Percentiles rank a stretch among this genome's conserved stretches.
phyloP scores from a whole-genome alignment of 768 basidiomycete genomes.

The Amanita fuliginea region DNA sequence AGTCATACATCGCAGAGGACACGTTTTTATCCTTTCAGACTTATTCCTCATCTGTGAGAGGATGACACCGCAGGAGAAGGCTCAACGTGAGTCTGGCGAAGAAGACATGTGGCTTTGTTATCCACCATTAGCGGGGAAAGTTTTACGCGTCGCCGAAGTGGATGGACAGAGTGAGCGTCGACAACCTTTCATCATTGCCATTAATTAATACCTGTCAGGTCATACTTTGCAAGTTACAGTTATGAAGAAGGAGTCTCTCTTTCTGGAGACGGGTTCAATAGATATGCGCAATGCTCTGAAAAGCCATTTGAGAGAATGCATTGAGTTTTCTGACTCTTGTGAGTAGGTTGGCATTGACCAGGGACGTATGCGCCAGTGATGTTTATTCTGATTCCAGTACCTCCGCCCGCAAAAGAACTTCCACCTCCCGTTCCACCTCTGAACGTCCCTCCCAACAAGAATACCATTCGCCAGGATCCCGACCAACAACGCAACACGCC shows the following conservation, averaged over 20 bases:
- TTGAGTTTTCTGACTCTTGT: conserved; percentile 71
- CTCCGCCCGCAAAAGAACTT: conserved; percentile 48
- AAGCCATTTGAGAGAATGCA: conserved; percentile 70
- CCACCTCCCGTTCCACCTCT: conserved; percentile 57
- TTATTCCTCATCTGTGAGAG: conserved; percentile 85
- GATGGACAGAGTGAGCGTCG: conserved; percentile 43
- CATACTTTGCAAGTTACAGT: conserved; percentile 68
- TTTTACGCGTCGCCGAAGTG: conserved; percentile 60
- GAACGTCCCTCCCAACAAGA: not conserved
- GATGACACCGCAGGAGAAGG: conserved; percentile 58
- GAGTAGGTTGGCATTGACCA: conserved; percentile 19
- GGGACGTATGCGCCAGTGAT: not conserved
- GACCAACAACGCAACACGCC: not conserved
- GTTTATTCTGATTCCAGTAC: conserved; percentile 24
- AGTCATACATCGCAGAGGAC: conserved; percentile 66
- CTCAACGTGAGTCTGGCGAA: conserved; percentile 36
- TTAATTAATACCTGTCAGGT: conserved; percentile 27
- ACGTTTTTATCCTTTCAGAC: conserved; percentile 86
- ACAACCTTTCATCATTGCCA: not conserved
- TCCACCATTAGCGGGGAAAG: conserved; percentile 92
- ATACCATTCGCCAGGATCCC: not conserved
- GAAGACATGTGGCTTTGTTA: conserved; percentile 90
- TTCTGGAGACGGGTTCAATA: conserved; percentile 48
- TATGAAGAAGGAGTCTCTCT: conserved; percentile 80
- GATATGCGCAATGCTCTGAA: conserved; percentile 53